phyloP scores from a whole-genome alignment of 2,329 filamentous ascomycete genomes.

The Apiospora marii region DNA sequence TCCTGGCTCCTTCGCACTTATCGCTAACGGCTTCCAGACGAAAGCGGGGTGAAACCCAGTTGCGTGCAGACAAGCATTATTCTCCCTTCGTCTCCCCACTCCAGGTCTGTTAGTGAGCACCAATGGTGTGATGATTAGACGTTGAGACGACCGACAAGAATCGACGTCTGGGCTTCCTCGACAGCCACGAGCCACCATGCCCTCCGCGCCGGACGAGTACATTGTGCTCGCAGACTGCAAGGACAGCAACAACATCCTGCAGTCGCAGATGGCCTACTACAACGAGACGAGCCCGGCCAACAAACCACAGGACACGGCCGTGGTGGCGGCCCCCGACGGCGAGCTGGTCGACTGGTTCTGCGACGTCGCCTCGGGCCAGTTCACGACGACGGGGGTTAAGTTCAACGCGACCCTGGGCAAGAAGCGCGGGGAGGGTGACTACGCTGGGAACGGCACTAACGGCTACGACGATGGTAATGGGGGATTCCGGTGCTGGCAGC shows the following conservation, averaged over 20 bases:
- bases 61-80: too few relatives aligned
- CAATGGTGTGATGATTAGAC: not conserved
- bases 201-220: conserved; percentile 25
- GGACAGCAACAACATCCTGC: conserved; percentile 28
- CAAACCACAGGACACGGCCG: conserved; percentile 36
- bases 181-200: not conserved
- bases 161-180: not conserved
- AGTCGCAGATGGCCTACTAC: conserved; percentile 43
- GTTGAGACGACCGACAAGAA: not conserved
- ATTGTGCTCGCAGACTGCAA: conserved; percentile 43
- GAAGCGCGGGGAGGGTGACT: conserved; percentile 36
- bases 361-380: conserved; percentile 35
- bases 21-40: not conserved
- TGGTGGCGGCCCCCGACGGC: conserved; percentile 34
- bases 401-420: conserved; percentile 40
- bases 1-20: not conserved
- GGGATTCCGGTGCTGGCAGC: conserved; percentile 39
- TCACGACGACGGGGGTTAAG: conserved; percentile 35
- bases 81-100: not conserved
- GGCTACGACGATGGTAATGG: conserved; percentile 32
- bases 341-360: conserved; percentile 38
- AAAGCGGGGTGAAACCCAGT: not conserved
- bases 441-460: conserved; percentile 40
- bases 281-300: conserved; percentile 25
- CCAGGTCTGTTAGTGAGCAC: too few relatives aligned